Evolutionary conservation across 2,329 filamentous ascomycete species (phyloP).

Genomic region (Fusarium oligoseptatum): DNA sequence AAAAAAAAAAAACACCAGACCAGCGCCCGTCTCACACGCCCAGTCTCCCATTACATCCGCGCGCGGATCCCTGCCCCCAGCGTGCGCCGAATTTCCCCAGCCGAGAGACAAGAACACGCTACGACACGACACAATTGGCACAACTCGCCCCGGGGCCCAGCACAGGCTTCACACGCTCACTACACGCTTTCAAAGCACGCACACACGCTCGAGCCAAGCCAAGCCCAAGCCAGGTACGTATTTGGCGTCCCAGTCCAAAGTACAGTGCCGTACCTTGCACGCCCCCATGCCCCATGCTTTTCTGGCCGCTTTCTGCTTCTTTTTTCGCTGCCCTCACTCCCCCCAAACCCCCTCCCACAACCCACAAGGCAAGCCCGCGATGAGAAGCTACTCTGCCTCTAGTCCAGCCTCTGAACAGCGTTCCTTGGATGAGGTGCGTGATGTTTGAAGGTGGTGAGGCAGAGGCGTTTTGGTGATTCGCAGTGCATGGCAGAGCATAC

Average conservation of each 20-base stretch:
- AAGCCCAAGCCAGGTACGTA: slow-evolving; percentile 35
- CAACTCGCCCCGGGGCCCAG: slow-evolving; percentile 35
- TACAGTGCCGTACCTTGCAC: slow-evolving; percentile 33
- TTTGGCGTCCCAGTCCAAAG: slow-evolving; percentile 19
- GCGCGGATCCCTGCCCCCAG: slow-evolving; percentile 46
- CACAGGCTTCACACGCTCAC: slow-evolving; percentile 36
- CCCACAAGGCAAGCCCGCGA: slow-evolving; percentile 22
- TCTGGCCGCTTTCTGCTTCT: slow-evolving; percentile 13
- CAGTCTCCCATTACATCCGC: slow-evolving; percentile 29
- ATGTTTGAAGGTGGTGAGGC: slow-evolving; percentile 33
- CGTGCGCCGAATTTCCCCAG: slow-evolving; percentile 43
- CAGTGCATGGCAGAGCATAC: background rate
- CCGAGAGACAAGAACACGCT: slow-evolving; percentile 47
- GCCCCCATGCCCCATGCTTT: slow-evolving; percentile 37
- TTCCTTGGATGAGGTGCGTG: slow-evolving; percentile 37
- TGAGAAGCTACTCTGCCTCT: slow-evolving; percentile 31
- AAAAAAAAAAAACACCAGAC: background rate
- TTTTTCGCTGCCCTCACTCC: slow-evolving; percentile 35
- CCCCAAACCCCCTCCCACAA: slow-evolving; percentile 32
- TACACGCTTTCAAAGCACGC: background rate
- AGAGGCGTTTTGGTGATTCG: slow-evolving; percentile 8
- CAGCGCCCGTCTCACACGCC: slow-evolving; percentile 34
- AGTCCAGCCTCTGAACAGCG: slow-evolving; percentile 37
- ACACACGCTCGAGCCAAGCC: slow-evolving; percentile 14
- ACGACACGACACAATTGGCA: slow-evolving; percentile 49